A percentile compares a stretch with the other conserved stretches of the same genome.
Evolutionary conservation across 176 grass and related monocot genomes (phyloP).

Genomic region (Eleusine coracana): DNA sequence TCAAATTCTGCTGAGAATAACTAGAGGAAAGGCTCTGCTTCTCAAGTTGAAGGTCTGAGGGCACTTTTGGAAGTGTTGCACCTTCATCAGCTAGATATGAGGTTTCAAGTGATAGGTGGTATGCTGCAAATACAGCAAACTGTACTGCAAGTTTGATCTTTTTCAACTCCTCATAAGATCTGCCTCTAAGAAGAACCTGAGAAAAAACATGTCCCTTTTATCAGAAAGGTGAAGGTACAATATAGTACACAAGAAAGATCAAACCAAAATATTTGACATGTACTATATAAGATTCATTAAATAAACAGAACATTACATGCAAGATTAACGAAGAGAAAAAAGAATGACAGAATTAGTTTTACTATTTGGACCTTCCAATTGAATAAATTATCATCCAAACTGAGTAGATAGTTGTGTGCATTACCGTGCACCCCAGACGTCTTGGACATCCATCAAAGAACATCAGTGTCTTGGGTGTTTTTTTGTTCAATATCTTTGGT

Average conservation of each 20-base stretch:
- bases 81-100: slow-evolving; percentile 95
- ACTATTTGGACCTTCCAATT: slow-evolving; percentile 14
- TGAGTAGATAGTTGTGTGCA: slow-evolving; percentile 25
- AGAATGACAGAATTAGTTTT: neutral
- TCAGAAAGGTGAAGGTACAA: slow-evolving; percentile 22
- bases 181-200: slow-evolving; percentile 88
- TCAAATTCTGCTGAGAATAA: slow-evolving; percentile 27
- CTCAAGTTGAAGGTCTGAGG: slow-evolving; percentile 40
- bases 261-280: slow-evolving; percentile 9
- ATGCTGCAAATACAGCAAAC: slow-evolving; percentile 89
- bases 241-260: slow-evolving; percentile 19
- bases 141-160: slow-evolving; percentile 89
- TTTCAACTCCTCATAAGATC: slow-evolving; percentile 78
- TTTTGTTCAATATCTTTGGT: slow-evolving; percentile 58
- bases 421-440: slow-evolving; percentile 97
- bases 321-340: neutral
- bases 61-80: slow-evolving; percentile 74
- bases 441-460: slow-evolving; percentile 98
- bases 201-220: slow-evolving; percentile 29
- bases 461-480: slow-evolving; percentile 89
- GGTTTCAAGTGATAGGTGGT: slow-evolving; percentile 91
- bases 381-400: neutral
- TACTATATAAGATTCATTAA: neutral
- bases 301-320: neutral
- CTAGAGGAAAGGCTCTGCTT: slow-evolving; percentile 41